Evolutionary conservation across 2,329 filamentous ascomycete genomes (phyloP).

Genomic region (Alternaria gaisen): DNA sequence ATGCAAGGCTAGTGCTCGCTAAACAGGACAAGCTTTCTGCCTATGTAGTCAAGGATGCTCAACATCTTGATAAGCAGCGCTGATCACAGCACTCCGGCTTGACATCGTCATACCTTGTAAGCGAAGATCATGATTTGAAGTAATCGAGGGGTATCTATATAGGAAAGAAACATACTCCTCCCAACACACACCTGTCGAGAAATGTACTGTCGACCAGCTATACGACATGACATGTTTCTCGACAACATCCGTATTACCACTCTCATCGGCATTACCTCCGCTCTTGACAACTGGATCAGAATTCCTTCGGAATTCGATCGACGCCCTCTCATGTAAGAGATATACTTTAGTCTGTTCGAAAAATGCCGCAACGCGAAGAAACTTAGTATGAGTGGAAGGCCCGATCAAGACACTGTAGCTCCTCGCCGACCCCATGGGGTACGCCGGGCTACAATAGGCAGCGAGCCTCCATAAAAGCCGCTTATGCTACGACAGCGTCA

Average conservation of each 20-base stretch:
- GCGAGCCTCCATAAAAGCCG: neutral
- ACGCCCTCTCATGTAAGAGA: neutral
- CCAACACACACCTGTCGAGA: slow-evolving; percentile 5
- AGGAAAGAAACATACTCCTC: slow-evolving; percentile 10
- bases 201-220: neutral
- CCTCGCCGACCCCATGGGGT: neutral
- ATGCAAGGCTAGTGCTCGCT: slow-evolving; percentile 22
- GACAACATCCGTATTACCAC: neutral
- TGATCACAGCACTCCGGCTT: neutral
- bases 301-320: neutral
- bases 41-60: neutral
- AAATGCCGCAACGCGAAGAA: neutral
- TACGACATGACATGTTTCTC: neutral
- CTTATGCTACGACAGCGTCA: slow-evolving; percentile 30
- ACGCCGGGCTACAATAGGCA: neutral
- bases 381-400: neutral
- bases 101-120: neutral
- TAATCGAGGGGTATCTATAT: slow-evolving; percentile 26
- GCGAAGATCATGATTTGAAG: neutral
- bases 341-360: neutral
- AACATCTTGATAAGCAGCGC: neutral
- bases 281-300: neutral
- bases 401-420: neutral
- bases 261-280: neutral
- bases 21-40: slow-evolving; percentile 16